Percentiles rank a stretch among this genome's conserved stretches.
Evolutionary conservation across 78 protist genomes (phyloP).

Genomic region (Dictyostelium purpureum): DNA sequence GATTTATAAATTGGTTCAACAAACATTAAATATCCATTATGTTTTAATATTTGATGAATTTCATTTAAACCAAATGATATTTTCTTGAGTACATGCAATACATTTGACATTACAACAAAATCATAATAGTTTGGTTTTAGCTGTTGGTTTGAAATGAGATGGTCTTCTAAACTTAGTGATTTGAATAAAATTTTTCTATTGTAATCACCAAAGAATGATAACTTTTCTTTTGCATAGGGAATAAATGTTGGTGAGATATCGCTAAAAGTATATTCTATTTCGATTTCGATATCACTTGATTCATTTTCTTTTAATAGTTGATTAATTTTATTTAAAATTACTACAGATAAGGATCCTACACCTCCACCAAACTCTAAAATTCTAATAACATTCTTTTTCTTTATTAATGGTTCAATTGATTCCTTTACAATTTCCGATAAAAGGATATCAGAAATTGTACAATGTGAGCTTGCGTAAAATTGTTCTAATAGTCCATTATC

Average conservation of each 20-base stretch:
- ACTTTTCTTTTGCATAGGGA: neutral
- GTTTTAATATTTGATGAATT: neutral
- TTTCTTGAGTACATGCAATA: neutral
- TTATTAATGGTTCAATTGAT: neutral
- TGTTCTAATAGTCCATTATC: neutral
- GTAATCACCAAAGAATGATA: no score
- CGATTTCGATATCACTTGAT: neutral
- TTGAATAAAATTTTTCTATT: neutral
- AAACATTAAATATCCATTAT: neutral
- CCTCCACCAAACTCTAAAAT: conserved; percentile 20
- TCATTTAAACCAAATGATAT: neutral
- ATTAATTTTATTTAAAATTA: neutral
- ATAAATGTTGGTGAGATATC: neutral
- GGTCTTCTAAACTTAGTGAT: neutral
- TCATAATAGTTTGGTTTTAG: neutral
- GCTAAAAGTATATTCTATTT: conserved; percentile 24
- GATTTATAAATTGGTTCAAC: neutral
- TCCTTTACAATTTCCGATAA: neutral
- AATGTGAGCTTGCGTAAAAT: neutral
- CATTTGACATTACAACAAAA: conserved; percentile 1
- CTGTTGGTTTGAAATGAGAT: neutral
- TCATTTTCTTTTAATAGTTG: neutral
- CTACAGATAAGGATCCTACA: neutral
- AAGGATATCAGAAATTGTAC: neutral
- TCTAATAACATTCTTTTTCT: neutral